Evolutionary conservation across 169 alveolate genomes (phyloP), one percentile per base, ranked within the genome.

Genomic region (Plasmodium reichenowi): DNA sequence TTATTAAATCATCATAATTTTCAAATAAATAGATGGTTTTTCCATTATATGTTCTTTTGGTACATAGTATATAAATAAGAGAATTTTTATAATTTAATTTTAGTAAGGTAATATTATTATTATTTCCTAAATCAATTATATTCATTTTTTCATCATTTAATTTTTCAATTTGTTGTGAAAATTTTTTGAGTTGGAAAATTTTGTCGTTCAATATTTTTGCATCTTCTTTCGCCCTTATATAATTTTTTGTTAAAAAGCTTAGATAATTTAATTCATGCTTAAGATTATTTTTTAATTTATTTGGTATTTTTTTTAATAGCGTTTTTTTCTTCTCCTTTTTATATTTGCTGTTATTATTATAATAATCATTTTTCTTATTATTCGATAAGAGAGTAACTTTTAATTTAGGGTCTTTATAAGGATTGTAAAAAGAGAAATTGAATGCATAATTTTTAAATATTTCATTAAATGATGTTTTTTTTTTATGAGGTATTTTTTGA

Each of bases 381-480:
- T 38, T 56, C 1, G 91, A 67, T 32, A 62, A 59, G 43, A 83
- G 54, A 38, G 58, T 22, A 50, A 83, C 45, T 45, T 72, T 70
- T 47, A 86, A 56, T 54, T 86, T 86, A 48, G 86, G 75, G 4
- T 86, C 92, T 38, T 86, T 86, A 32, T 86, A 86, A 8, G 92
- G 92, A 15, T 86, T 86, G 26, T 86, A 86, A 67, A 86, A 86
- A 24, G 92, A 86, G 64, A 86, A 86, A 54, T 86, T 86, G 32
- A 70, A 72, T 12, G 92, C 92, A 50, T 86, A 86, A 86, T 86
- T 71, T 86, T 86, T 86, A 64, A 86, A 86, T 45, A 86, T 70
- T 17, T 86, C 70, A 54, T 86, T 87, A 43, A 86, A 86, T 13
- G 71, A 32, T 38, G 71, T 70, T 71, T 86, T 59, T 66, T 72